Conservation (phyloP, 495 filamentous ascomycete species). For the Sordaria brevicollis region DNA sequence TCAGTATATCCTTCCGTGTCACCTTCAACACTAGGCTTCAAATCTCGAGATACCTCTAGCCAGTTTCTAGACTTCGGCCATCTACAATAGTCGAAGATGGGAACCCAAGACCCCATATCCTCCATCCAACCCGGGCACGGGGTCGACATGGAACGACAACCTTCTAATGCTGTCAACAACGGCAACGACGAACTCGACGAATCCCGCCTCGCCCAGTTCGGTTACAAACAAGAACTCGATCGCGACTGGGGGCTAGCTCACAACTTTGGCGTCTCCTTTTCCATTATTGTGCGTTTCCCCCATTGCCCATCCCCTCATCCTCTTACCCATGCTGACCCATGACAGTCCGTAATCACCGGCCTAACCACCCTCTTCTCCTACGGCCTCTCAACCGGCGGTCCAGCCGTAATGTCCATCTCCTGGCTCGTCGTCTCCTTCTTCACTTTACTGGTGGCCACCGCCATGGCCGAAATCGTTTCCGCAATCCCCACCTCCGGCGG, state of each 20-base stretch:
- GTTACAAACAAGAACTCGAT: conserved; percentile 52
- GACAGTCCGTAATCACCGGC: conserved; percentile 51
- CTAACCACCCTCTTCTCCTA: conserved; percentile 48
- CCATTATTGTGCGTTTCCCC: conserved; percentile 46
- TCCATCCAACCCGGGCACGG: conserved; percentile 7
- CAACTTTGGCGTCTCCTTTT: conserved; percentile 58
- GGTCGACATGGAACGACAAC: conserved; percentile 16
- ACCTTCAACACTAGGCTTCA: not conserved
- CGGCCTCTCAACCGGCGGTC: conserved; percentile 48
- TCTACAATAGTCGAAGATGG: not conserved
- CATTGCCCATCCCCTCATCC: not conserved
- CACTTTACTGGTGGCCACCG: conserved; percentile 36
- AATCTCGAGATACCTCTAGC: not conserved
- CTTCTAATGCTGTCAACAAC: conserved; percentile 1
- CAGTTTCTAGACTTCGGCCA: too few species aligned
- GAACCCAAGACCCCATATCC: not conserved
- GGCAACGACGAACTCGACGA: conserved; percentile 36
- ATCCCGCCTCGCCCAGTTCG: conserved; percentile 44
- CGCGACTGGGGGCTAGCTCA: conserved; percentile 52
- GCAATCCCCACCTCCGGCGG: conserved; percentile 55
- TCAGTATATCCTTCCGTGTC: not conserved
- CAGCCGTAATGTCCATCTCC: conserved; percentile 40
- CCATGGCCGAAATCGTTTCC: conserved; percentile 58
- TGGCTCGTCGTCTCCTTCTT: conserved; percentile 27
- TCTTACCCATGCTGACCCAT: not conserved